These are phyloP conservation scores for Pterocarpus santalinus DNA, from an alignment of 306 rosid species.

Conservation along the genomic window DNA sequence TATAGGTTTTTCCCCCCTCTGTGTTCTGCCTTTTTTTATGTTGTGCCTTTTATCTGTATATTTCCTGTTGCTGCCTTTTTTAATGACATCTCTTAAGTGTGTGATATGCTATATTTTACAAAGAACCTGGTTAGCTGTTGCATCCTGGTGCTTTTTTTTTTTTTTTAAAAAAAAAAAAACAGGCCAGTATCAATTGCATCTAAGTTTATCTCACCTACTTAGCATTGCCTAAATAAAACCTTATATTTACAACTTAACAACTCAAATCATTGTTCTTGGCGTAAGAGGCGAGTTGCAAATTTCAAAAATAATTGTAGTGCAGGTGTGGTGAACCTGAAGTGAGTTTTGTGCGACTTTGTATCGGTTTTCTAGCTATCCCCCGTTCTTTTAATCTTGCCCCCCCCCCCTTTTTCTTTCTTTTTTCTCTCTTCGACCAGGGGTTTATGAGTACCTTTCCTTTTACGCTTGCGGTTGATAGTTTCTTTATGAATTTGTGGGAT, in stretches of 20 bases:
- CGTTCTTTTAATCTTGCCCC: not conserved
- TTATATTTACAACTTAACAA: constrained; percentile 15
- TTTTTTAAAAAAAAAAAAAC: constrained; percentile 7
- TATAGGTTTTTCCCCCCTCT: not conserved
- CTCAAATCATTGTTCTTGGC: constrained; percentile 24
- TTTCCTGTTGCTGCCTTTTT: constrained; percentile 11
- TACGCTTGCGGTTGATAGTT: constrained; percentile 33
- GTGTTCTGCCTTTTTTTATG: not conserved
- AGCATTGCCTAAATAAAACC: constrained; percentile 1
- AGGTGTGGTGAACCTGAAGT: constrained; percentile 19
- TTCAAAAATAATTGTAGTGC: too few relatives aligned
- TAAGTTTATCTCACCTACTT: constrained; percentile 4
- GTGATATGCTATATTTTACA: not conserved
- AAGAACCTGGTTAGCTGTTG: constrained; percentile 31
- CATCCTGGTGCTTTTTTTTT: constrained; percentile 9
- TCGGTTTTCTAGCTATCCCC: not conserved
- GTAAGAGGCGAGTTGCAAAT: constrained; percentile 1
- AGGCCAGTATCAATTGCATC: constrained; percentile 7
- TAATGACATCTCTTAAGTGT: constrained; percentile 12
- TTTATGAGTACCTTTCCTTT: constrained; percentile 6
- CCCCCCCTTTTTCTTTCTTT: not conserved
- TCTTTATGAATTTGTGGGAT: constrained; percentile 22
- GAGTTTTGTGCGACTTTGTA: constrained; percentile 1
- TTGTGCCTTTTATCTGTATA: not conserved
- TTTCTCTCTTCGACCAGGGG: constrained; percentile 12